Percentiles rank a stretch among this genome's conserved stretches.
phyloP scores from a whole-genome alignment of 192 early-diverging fungal species.

The Entomortierella beljakovae region DNA sequence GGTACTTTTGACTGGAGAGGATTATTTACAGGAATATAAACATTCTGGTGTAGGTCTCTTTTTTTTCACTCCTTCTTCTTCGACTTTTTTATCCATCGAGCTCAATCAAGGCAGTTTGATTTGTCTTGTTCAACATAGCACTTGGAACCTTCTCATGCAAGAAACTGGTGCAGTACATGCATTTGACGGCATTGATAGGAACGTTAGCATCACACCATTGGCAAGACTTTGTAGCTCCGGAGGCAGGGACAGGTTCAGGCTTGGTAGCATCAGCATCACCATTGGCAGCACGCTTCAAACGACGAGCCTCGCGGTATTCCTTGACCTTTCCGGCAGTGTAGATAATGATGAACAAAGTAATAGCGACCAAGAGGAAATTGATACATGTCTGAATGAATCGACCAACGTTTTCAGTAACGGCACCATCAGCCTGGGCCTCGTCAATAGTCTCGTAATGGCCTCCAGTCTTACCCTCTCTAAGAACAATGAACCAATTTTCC shows the following conservation, averaged over 20 bases:
- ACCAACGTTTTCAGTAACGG: slow-evolving; percentile 59
- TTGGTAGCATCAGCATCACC: slow-evolving; percentile 31
- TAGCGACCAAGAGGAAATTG: slow-evolving; percentile 47
- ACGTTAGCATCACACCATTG: slow-evolving; percentile 54
- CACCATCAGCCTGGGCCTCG: slow-evolving; percentile 53
- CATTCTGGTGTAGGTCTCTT: too few species aligned
- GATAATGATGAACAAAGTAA: slow-evolving; percentile 52
- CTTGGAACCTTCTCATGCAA: slow-evolving; percentile 56
- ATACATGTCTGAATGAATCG: slow-evolving; percentile 47
- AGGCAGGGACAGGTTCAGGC: slow-evolving; percentile 39
- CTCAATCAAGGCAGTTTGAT: slow-evolving; percentile 43
- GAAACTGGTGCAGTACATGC: slow-evolving; percentile 56
- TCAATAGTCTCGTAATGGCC: slow-evolving; percentile 32
- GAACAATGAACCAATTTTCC: slow-evolving; percentile 59
- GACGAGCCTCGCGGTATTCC: slow-evolving; percentile 11
- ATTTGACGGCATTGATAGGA: slow-evolving; percentile 55
- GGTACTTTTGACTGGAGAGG: too few species aligned
- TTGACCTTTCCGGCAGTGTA: slow-evolving; percentile 8
- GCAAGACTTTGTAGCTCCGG: slow-evolving; percentile 38
- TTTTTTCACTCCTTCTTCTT: too few species aligned
- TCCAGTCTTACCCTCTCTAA: slow-evolving; percentile 17
- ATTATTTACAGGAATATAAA: too few species aligned
- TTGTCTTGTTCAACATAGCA: slow-evolving; percentile 30
- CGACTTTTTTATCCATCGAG: slow-evolving; percentile 45
- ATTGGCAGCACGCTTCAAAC: slow-evolving; percentile 10